These are phyloP conservation scores for Massarina eburnea DNA, from an alignment of 2,329 filamentous ascomycete species.

Conservation along the genomic window DNA sequence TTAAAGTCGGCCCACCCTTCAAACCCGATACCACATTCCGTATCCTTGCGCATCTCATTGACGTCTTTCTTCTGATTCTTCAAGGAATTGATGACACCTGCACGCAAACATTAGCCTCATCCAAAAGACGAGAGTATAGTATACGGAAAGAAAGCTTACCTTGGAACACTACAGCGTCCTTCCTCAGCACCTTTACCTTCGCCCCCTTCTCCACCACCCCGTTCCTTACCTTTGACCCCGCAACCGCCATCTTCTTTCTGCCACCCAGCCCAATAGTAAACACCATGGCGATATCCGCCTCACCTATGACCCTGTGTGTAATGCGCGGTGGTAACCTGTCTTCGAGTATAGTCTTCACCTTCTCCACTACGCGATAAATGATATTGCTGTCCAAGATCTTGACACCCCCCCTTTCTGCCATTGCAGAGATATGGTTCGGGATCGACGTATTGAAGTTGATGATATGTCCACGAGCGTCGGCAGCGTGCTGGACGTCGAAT, in stretches of 20 bases:
- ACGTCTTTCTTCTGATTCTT: constrained; percentile 95
- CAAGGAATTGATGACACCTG: constrained; percentile 77
- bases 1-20: constrained; percentile 76
- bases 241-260: constrained; percentile 71
- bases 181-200: constrained; percentile 71
- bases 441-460: constrained; percentile 83
- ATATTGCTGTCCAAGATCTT: constrained; percentile 81
- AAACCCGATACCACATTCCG: constrained; percentile 91
- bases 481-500: constrained; percentile 86
- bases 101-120: constrained; percentile 5
- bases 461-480: constrained; percentile 72
- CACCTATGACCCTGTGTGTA: constrained; percentile 73
- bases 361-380: constrained; percentile 79
- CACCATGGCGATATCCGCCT: constrained; percentile 80
- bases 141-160: constrained; percentile 60
- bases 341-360: constrained; percentile 68
- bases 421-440: constrained; percentile 65
- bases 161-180: constrained; percentile 72
- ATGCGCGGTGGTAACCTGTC: constrained; percentile 69
- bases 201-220: constrained; percentile 67
- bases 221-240: constrained; percentile 85
- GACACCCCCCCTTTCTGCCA: constrained; percentile 73
- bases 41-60: constrained; percentile 83
- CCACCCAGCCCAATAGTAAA: constrained; percentile 83
- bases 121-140: neutral